A percentile compares a stretch with the other conserved stretches of the same genome.
phyloP scores from a whole-genome alignment of 1,284 basidiomycete species.

The Sanghuangporus weigelae region DNA sequence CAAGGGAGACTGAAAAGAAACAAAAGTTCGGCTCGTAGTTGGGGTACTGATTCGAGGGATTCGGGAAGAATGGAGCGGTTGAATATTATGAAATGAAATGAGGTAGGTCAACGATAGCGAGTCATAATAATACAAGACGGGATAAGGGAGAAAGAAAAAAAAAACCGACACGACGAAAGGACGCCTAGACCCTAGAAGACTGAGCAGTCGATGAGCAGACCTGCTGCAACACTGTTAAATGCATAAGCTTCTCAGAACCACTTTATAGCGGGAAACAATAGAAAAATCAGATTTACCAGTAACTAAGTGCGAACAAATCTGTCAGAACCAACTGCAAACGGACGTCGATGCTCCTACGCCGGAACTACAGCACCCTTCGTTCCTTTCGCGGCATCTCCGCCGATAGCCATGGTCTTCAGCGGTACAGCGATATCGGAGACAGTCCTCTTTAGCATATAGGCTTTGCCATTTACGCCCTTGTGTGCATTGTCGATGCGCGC shows the following conservation, averaged over 20 bases:
- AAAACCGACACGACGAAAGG: background rate
- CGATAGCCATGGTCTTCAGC: conserved; percentile 1
- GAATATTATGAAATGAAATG: background rate
- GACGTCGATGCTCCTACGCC: background rate
- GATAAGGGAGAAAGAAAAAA: background rate
- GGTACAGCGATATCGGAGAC: conserved; percentile 16
- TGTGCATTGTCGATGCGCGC: conserved; percentile 10
- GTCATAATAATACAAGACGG: background rate
- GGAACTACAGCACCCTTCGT: background rate
- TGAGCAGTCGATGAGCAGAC: background rate
- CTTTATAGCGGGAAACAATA: background rate
- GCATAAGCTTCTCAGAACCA: background rate
- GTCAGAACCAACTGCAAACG: no score
- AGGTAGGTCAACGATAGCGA: background rate
- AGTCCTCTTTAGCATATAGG: conserved; percentile 14
- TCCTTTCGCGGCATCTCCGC: background rate
- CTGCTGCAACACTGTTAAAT: background rate
- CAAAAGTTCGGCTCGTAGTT: background rate
- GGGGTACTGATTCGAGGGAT: background rate
- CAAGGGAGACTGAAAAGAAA: background rate
- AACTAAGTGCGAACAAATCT: no score
- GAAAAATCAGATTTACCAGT: background rate
- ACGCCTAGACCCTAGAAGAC: background rate
- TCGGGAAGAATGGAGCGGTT: background rate
- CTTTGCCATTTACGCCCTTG: conserved; percentile 12